phyloP scores from a whole-genome alignment of 441 rosid species.

The Gossypium aridum region DNA sequence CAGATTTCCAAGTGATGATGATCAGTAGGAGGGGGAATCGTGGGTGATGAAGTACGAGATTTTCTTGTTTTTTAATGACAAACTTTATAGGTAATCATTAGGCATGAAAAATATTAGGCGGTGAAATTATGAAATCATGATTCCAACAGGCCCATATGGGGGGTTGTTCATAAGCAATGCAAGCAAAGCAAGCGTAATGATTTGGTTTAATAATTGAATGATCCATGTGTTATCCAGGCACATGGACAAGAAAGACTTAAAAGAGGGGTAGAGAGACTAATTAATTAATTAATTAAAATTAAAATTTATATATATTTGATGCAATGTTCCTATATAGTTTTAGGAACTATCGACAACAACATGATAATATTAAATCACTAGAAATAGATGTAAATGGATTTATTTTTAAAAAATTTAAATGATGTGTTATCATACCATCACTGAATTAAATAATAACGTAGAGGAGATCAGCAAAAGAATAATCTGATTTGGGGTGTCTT shows the following conservation, averaged over 20 bases:
- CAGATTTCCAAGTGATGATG: conserved; percentile 3
- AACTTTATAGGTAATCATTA: not conserved
- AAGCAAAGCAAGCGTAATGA: not conserved
- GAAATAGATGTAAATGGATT: too few relatives aligned
- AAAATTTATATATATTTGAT: too few relatives aligned
- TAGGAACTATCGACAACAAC: too few relatives aligned
- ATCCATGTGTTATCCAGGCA: conserved; percentile 15
- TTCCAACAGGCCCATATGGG: not conserved
- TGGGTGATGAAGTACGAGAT: conserved; percentile 7
- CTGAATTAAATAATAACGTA: too few relatives aligned
- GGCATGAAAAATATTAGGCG: not conserved
- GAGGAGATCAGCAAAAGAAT: conserved; percentile 11
- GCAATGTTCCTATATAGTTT: too few relatives aligned
- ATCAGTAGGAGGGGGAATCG: conserved; percentile 1
- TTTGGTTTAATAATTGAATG: conserved; percentile 18
- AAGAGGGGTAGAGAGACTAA: not conserved
- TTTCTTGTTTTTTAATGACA: conserved; percentile 1
- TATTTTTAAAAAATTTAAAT: too few relatives aligned
- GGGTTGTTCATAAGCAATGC: not conserved
- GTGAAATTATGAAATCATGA: not conserved
- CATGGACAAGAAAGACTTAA: not conserved
- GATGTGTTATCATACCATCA: too few relatives aligned
- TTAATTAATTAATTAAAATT: not conserved
- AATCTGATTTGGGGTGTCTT: not conserved
- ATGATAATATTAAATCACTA: too few relatives aligned